phyloP scores from a whole-genome alignment of 139 green algal genomes.

The Chlorella vulgaris region DNA sequence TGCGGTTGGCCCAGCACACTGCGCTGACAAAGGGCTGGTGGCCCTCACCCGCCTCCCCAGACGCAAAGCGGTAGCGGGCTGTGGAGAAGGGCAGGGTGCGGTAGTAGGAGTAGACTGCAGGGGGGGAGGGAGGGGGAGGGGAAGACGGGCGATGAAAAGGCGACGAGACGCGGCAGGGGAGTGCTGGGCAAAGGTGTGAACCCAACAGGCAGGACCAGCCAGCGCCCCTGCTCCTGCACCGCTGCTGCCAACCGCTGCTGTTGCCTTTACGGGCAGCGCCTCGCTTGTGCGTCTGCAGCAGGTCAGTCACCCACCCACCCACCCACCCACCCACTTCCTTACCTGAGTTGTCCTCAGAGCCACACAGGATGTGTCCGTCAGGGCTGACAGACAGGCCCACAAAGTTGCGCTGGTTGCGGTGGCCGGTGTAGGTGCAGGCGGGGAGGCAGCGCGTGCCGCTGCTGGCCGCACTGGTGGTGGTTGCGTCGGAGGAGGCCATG shows the following conservation, averaged over 20 bases:
- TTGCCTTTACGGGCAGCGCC: too few relatives aligned
- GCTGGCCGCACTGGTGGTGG: slow-evolving; percentile 8
- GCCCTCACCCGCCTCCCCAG: neutral
- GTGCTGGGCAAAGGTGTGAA: neutral
- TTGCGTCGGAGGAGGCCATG: neutral
- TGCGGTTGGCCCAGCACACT: slow-evolving; percentile 41
- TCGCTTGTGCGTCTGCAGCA: too few relatives aligned
- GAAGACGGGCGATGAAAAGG: neutral
- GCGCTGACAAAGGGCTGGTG: slow-evolving; percentile 42
- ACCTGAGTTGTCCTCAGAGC: slow-evolving; percentile 72
- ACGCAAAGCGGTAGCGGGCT: slow-evolving; percentile 10
- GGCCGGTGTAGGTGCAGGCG: slow-evolving; percentile 49
- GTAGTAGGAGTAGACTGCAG: slow-evolving; percentile 45
- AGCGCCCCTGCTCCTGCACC: too few relatives aligned
- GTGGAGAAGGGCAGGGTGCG: slow-evolving; percentile 42
- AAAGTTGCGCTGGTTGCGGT: slow-evolving; percentile 86
- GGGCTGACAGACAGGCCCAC: slow-evolving; percentile 71
- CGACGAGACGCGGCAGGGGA: too few relatives aligned
- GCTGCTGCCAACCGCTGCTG: too few relatives aligned
- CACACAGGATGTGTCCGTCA: slow-evolving; percentile 71
- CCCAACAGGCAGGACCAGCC: neutral
- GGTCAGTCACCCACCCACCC: too few relatives aligned
- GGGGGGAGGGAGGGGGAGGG: neutral
- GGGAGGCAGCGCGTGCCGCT: slow-evolving; percentile 16
- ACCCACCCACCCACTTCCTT: too few relatives aligned